Evolutionary conservation across 2,329 filamentous ascomycete species (phyloP).

Genomic region (Cytospora leucostoma): DNA sequence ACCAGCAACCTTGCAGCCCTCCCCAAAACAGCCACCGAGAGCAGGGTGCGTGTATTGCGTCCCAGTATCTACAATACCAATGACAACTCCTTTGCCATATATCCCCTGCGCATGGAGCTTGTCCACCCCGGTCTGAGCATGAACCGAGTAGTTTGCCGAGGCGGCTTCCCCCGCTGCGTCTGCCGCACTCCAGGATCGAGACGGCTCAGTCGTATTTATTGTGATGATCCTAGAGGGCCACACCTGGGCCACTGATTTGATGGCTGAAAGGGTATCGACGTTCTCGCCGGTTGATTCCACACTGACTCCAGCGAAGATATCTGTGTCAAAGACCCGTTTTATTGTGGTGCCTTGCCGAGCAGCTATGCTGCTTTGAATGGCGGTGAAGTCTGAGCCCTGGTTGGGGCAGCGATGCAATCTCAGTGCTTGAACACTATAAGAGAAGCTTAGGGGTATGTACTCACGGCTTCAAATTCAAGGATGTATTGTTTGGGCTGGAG

Average conservation of each 20-base stretch:
- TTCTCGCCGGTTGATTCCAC: constrained; percentile 19
- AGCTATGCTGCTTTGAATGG: constrained; percentile 10
- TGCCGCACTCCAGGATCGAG: constrained; percentile 17
- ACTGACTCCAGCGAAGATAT: constrained; percentile 25
- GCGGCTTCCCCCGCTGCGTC: constrained; percentile 15
- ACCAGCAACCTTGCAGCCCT: constrained; percentile 24
- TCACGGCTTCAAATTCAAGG: constrained; percentile 12
- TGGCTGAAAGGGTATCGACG: constrained; percentile 14
- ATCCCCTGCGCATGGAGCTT: constrained; percentile 29
- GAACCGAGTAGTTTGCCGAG: constrained; percentile 30
- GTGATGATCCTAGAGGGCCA: constrained; percentile 19
- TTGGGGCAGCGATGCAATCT: background rate
- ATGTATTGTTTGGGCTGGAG: constrained; percentile 15
- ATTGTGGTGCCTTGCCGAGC: constrained; percentile 14
- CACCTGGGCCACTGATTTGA: constrained; percentile 16
- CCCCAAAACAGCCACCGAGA: constrained; percentile 24
- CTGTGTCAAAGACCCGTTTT: constrained; percentile 15
- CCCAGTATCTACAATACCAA: constrained; percentile 32
- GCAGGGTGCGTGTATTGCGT: constrained; percentile 31
- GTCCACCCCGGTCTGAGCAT: constrained; percentile 30
- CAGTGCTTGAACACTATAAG: background rate
- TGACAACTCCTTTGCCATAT: constrained; percentile 28
- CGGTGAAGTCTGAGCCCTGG: constrained; percentile 13
- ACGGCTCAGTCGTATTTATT: constrained; percentile 8
- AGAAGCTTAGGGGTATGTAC: background rate